Conservation (phyloP, 345 rosid species). For the Schrenkiella parvula region DNA sequence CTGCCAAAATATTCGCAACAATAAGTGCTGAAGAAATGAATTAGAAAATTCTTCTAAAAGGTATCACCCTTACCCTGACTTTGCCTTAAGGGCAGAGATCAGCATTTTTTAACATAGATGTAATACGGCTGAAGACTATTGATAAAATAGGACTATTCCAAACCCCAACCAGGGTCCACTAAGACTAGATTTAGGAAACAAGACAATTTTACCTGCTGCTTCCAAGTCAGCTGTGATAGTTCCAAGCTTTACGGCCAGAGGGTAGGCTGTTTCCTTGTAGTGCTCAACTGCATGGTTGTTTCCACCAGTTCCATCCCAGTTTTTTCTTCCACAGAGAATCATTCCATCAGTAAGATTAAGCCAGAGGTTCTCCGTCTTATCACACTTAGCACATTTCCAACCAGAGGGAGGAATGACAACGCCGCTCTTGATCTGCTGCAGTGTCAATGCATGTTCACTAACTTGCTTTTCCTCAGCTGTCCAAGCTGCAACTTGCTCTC, state of each 20-base stretch:
- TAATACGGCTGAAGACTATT: not conserved
- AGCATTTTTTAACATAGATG: not conserved
- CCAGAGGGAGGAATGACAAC: slow-evolving; percentile 81
- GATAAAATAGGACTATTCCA: not conserved
- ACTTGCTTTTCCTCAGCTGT: slow-evolving; percentile 80
- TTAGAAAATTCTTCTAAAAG: not conserved
- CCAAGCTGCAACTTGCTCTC: slow-evolving; percentile 92
- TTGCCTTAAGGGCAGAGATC: slow-evolving; percentile 1
- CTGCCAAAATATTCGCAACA: slow-evolving; percentile 64
- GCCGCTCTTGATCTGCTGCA: slow-evolving; percentile 77
- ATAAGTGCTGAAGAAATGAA: slow-evolving; percentile 37
- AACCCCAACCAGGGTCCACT: not conserved
- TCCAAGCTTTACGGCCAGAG: slow-evolving; percentile 97
- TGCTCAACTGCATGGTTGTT: slow-evolving; percentile 91
- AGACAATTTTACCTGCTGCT: slow-evolving; percentile 80
- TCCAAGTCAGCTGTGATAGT: slow-evolving; percentile 91
- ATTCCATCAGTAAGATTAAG: slow-evolving; percentile 94
- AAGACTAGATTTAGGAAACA: slow-evolving; percentile 17
- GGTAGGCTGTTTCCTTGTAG: slow-evolving; percentile 84
- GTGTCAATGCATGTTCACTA: slow-evolving; percentile 68
- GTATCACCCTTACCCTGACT: not conserved
- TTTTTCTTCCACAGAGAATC: slow-evolving; percentile 95
- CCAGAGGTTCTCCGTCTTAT: slow-evolving; percentile 92
- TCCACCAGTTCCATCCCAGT: slow-evolving; percentile 99
- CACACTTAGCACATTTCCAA: slow-evolving; percentile 92